These are phyloP conservation scores for Medicago arabica DNA, from an alignment of 306 rosid species.

Conservation along the genomic window DNA sequence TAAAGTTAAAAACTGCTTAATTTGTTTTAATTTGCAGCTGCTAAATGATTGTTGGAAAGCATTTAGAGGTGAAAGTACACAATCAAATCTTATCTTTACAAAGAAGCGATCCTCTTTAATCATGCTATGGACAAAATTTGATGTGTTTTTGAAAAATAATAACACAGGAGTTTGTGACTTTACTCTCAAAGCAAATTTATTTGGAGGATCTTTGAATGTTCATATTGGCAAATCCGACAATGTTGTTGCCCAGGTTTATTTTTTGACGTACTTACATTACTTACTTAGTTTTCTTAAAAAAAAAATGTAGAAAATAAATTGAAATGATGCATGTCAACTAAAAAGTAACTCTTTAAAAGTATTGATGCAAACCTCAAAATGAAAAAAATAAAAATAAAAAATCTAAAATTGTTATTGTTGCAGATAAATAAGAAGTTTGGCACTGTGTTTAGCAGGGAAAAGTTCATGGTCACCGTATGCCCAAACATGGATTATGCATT, in stretches of 20 bases:
- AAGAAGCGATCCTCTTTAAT: constrained; percentile 44
- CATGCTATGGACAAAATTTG: constrained; percentile 40
- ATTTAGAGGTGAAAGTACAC: constrained; percentile 54
- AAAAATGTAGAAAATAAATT: not conserved
- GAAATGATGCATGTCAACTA: too few relatives aligned
- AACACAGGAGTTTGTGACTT: constrained; percentile 49
- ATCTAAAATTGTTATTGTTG: not conserved
- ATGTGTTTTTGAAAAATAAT: constrained; percentile 58
- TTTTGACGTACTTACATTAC: too few relatives aligned
- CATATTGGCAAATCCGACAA: constrained; percentile 49
- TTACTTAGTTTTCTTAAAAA: too few relatives aligned
- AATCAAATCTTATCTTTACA: constrained; percentile 42
- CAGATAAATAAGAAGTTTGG: constrained; percentile 50
- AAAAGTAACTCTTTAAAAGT: too few relatives aligned
- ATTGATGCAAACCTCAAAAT: too few relatives aligned
- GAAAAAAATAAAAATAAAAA: too few relatives aligned
- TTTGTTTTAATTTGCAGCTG: constrained; percentile 40
- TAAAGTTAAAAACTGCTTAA: not conserved
- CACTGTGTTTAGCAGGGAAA: constrained; percentile 38
- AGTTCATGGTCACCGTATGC: constrained; percentile 45
- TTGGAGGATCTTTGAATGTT: constrained; percentile 47
- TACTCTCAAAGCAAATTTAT: constrained; percentile 49
- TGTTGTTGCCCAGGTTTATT: constrained; percentile 51
- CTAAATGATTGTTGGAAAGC: constrained; percentile 53
- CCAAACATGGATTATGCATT: constrained; percentile 57